Conservation (phyloP, 495 filamentous ascomycete genomes). For the Daldinia caldariorum region DNA sequence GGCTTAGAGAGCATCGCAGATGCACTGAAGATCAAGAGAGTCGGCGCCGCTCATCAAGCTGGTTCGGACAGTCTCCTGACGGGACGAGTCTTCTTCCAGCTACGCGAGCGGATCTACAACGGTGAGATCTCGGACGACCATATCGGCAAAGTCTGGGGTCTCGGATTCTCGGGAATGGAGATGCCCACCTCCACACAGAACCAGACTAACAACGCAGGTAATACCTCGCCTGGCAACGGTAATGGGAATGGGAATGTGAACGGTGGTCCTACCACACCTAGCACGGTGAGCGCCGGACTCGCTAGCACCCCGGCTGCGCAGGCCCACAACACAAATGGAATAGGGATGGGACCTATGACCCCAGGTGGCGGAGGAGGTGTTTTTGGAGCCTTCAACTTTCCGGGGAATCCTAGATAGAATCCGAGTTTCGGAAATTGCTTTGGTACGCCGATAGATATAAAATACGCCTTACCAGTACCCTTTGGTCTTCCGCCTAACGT, state of each 20-base stretch:
- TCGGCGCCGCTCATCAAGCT: conserved; percentile 87
- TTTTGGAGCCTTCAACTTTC: conserved; percentile 65
- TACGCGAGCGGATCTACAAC: conserved; percentile 84
- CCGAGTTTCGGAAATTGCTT: conserved; percentile 17
- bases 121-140: conserved; percentile 81
- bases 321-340: conserved; percentile 61
- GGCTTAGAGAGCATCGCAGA: conserved; percentile 94
- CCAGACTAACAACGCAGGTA: conserved; percentile 43
- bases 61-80: conserved; percentile 92
- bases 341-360: conserved; percentile 70
- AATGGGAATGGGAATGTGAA: conserved; percentile 63
- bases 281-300: conserved; percentile 61
- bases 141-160: conserved; percentile 86
- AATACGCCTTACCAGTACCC: background rate
- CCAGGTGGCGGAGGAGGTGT: conserved; percentile 74
- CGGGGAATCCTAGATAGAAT: conserved; percentile 49
- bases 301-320: conserved; percentile 69
- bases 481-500: background rate
- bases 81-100: conserved; percentile 90
- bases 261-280: conserved; percentile 78
- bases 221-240: conserved; percentile 53
- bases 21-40: conserved; percentile 84
- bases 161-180: conserved; percentile 69
- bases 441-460: conserved; percentile 3
- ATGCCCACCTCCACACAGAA: conserved; percentile 39